phyloP scores from a whole-genome alignment of 129 eudicot species.

The Apium graveolens region DNA sequence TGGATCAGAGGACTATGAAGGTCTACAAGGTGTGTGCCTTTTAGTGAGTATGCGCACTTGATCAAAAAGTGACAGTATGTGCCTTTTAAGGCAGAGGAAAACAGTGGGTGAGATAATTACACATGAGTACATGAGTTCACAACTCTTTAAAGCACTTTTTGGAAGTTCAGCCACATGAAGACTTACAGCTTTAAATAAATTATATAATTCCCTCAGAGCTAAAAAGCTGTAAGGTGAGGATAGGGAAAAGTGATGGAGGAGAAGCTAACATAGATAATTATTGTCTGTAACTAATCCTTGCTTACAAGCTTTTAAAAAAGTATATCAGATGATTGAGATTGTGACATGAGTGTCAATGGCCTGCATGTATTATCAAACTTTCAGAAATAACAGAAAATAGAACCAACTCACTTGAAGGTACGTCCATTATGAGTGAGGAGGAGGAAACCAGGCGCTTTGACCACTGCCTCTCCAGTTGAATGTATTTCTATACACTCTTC shows the following conservation, averaged over 20 bases:
- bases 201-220: background rate
- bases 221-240: background rate
- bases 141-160: background rate
- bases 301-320: background rate
- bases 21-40: background rate
- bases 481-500: slow-evolving; percentile 87
- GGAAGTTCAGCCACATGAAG: background rate
- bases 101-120: background rate
- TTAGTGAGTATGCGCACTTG: too few species aligned
- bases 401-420: slow-evolving; percentile 72
- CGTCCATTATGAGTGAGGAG: slow-evolving; percentile 93
- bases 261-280: background rate
- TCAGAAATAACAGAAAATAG: slow-evolving; percentile 10
- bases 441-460: slow-evolving; percentile 86
- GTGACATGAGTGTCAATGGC: background rate
- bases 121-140: background rate
- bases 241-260: background rate
- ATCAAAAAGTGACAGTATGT: too few species aligned
- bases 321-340: background rate
- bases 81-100: background rate
- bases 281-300: background rate
- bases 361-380: background rate
- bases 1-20: background rate
- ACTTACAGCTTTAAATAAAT: background rate
- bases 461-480: slow-evolving; percentile 62